Evolutionary conservation across 345 rosid species (phyloP).

Genomic region (Ricinus communis): DNA sequence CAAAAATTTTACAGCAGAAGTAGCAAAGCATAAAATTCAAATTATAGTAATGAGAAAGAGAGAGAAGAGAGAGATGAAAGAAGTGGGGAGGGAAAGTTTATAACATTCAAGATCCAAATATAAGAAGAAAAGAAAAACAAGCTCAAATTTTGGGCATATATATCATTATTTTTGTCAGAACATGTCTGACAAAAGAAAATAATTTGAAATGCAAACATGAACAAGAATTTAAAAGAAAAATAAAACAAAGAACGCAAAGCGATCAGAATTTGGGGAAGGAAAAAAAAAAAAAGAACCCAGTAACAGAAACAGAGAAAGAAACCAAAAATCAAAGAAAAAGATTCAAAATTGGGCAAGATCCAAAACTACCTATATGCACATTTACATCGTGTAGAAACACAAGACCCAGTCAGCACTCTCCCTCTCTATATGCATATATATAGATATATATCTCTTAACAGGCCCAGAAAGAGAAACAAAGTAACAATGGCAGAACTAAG

Average conservation of each 20-base stretch:
- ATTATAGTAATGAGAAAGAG: neutral
- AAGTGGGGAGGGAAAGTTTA: neutral
- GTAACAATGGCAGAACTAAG: neutral
- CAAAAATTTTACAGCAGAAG: neutral
- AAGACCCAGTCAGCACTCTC: neutral
- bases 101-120: slow-evolving; percentile 16
- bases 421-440: too few relatives aligned
- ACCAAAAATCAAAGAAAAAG: neutral
- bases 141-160: neutral
- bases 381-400: neutral
- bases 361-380: neutral
- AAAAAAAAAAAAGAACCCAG: neutral
- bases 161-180: slow-evolving; percentile 12
- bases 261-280: too few relatives aligned
- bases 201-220: neutral
- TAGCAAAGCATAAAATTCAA: neutral
- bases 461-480: neutral
- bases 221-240: neutral
- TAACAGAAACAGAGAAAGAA: neutral
- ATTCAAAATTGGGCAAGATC: neutral
- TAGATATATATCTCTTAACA: neutral
- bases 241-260: too few relatives aligned
- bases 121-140: neutral
- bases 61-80: neutral
- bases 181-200: slow-evolving; percentile 5